Evolutionary conservation across 805 yeast genomes (phyloP).

Genomic region (Cyberlindnera samutprakarnensis): DNA sequence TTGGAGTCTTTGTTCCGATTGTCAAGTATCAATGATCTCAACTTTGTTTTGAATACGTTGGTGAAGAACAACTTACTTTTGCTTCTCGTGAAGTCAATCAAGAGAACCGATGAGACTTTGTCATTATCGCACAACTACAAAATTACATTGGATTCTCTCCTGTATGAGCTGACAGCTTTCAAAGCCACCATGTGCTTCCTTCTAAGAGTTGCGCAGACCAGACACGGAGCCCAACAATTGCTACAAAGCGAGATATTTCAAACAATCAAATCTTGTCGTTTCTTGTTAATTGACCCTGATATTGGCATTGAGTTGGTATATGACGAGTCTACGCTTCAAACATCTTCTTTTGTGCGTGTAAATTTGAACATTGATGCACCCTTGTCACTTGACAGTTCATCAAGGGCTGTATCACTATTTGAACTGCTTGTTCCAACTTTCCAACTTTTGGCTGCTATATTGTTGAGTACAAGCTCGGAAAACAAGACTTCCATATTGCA

Average conservation of each 20-base stretch:
- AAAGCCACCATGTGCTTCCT: slow-evolving; percentile 64
- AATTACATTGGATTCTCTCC: slow-evolving; percentile 42
- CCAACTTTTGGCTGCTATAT: slow-evolving; percentile 59
- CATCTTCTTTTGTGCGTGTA: slow-evolving; percentile 31
- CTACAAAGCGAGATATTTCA: slow-evolving; percentile 69
- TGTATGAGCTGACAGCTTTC: slow-evolving; percentile 73
- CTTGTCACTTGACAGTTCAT: slow-evolving; percentile 26
- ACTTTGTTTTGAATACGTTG: slow-evolving; percentile 52
- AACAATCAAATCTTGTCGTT: slow-evolving; percentile 44
- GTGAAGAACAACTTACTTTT: slow-evolving; percentile 59
- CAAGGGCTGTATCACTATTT: slow-evolving; percentile 42
- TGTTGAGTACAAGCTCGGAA: slow-evolving; percentile 72
- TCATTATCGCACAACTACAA: slow-evolving; percentile 26
- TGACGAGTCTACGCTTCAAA: slow-evolving; percentile 26
- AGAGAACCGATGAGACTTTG: slow-evolving; percentile 61
- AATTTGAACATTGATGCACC: slow-evolving; percentile 49
- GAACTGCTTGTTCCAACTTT: slow-evolving; percentile 69
- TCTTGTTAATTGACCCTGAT: slow-evolving; percentile 70
- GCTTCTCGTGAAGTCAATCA: slow-evolving; percentile 57
- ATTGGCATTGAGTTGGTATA: slow-evolving; percentile 54
- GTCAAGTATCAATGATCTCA: slow-evolving; percentile 41
- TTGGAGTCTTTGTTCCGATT: slow-evolving; percentile 59
- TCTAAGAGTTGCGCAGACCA: slow-evolving; percentile 66
- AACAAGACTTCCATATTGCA: slow-evolving; percentile 51
- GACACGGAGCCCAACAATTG: slow-evolving; percentile 69